These are phyloP conservation scores for Entomophthora muscae DNA, from an alignment of 371 early-diverging fungal genomes.

Conservation along the genomic window DNA sequence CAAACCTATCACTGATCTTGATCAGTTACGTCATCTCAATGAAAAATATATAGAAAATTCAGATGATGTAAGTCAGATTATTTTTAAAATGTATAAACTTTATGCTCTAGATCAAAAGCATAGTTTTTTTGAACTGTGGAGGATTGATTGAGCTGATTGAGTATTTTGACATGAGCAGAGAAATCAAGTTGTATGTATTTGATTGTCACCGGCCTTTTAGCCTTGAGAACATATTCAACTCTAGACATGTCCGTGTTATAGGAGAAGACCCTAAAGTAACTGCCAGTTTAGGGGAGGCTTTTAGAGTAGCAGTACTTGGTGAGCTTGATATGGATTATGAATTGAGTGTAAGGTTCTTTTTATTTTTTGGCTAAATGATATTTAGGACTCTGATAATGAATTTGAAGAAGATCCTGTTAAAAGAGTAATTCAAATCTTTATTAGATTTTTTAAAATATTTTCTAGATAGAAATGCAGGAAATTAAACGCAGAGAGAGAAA, in stretches of 20 bases:
- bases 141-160: background rate
- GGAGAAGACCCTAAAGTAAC: background rate
- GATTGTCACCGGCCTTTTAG: constrained; percentile 4
- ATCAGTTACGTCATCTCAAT: background rate
- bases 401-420: background rate
- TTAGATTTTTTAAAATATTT: background rate
- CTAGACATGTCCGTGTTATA: background rate
- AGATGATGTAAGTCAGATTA: background rate
- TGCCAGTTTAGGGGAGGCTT: background rate
- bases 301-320: background rate
- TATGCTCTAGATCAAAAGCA: background rate
- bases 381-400: background rate
- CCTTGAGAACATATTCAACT: background rate
- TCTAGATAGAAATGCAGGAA: background rate
- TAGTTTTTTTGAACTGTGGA: background rate
- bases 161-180: background rate
- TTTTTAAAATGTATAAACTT: background rate
- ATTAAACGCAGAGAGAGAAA: background rate
- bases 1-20: background rate
- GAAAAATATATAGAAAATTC: background rate
- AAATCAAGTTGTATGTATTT: background rate
- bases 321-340: constrained; percentile 6
- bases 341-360: background rate
- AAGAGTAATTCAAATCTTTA: background rate
- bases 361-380: background rate